These are phyloP conservation scores for Periconia macrospinosa DNA, from an alignment of 2,329 filamentous ascomycete species.

Conservation along the genomic window DNA sequence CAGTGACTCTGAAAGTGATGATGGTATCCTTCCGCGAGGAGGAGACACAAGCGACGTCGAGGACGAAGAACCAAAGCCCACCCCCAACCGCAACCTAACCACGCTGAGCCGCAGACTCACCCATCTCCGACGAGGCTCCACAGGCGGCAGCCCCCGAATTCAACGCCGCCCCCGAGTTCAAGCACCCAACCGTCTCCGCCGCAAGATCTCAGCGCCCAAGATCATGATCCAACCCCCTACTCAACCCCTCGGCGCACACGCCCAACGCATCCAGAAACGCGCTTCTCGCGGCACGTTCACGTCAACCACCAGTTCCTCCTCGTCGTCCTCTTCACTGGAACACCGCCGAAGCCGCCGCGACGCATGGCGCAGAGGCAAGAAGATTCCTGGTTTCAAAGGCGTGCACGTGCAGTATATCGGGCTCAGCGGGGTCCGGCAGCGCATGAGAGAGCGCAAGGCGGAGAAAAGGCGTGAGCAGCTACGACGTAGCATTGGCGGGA, in stretches of 20 bases:
- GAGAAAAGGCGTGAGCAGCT: conserved; percentile 58
- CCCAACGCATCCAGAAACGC: conserved; percentile 29
- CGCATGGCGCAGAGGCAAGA: conserved; percentile 34
- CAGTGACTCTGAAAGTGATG: conserved; percentile 41
- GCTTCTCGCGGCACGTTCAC: conserved; percentile 3
- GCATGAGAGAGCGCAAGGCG: conserved; percentile 49
- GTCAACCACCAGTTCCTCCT: conserved; percentile 17
- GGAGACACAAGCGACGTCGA: conserved; percentile 51
- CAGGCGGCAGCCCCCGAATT: conserved; percentile 19
- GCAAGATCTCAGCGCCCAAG: conserved; percentile 19
- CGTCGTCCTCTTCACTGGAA: conserved; percentile 14
- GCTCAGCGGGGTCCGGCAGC: conserved; percentile 52
- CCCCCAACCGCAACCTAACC: conserved; percentile 19
- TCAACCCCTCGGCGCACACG: conserved; percentile 14
- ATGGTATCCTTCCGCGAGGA: conserved; percentile 45
- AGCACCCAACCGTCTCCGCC: conserved; percentile 20
- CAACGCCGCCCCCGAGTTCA: conserved; percentile 30
- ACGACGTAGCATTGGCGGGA: conserved; percentile 56
- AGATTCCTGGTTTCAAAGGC: conserved; percentile 47
- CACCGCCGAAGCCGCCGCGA: conserved; percentile 12
- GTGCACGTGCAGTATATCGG: conserved; percentile 56
- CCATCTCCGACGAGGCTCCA: conserved; percentile 43
- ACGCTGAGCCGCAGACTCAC: conserved; percentile 33
- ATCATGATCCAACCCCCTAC: conserved; percentile 32
- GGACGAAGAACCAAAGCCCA: conserved; percentile 19